phyloP scores from a whole-genome alignment of 768 basidiomycete species.

The Amanita molliuscula region DNA sequence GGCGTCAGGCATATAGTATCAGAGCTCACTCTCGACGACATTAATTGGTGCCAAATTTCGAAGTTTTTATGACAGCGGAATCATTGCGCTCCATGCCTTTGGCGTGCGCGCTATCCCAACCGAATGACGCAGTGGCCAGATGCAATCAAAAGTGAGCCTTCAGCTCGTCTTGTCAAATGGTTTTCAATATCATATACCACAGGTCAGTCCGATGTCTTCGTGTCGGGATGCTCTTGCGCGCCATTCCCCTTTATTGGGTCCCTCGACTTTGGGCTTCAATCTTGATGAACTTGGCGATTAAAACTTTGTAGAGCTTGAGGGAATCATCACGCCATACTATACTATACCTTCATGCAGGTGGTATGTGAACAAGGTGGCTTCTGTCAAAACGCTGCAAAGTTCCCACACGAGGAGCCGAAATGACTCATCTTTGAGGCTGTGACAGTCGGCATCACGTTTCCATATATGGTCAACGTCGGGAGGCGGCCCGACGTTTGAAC shows the following conservation, averaged over 20 bases:
- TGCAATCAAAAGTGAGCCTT: not conserved
- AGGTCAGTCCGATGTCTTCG: not conserved
- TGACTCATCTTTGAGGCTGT: not conserved
- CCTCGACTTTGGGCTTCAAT: not conserved
- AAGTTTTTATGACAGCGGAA: not conserved
- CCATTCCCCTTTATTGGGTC: not conserved
- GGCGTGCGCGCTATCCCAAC: not conserved
- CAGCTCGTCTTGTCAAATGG: not conserved
- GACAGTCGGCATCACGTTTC: not conserved
- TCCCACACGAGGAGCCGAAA: constrained; percentile 1
- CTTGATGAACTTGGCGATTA: not conserved
- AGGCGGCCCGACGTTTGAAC: not conserved
- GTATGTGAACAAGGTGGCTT: not conserved
- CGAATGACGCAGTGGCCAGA: not conserved
- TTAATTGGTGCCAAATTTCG: not conserved
- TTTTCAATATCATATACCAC: not conserved
- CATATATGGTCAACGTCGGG: constrained; percentile 2
- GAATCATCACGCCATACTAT: constrained; percentile 1
- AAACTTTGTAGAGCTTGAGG: not conserved
- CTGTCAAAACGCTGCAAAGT: not conserved
- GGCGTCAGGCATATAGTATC: not conserved
- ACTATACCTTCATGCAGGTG: constrained; percentile 2
- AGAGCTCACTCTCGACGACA: not conserved
- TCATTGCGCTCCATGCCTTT: not conserved
- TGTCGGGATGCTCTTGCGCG: not conserved